Evolutionary conservation across 192 early-diverging fungal genomes (phyloP), one percentile per base, ranked within the genome.

Genomic region (Geranomyces michiganensis): DNA sequence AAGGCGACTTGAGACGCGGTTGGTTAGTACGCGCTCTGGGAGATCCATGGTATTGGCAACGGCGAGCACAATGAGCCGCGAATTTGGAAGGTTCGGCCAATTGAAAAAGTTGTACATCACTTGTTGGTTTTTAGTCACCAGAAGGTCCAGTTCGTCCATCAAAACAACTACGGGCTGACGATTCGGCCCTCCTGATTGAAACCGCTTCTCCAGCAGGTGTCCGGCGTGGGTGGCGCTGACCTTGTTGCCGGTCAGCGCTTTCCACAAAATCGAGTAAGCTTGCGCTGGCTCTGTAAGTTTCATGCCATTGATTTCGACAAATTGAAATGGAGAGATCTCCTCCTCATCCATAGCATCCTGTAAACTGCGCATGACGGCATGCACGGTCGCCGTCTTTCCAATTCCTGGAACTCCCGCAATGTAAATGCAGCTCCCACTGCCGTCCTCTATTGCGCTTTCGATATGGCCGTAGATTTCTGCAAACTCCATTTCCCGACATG

Each of bases 91-190:
- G 49, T 89, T 92, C 19, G 97, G 95, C 96, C 96, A 99, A 55
- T 98, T 93, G 67, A 99, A 97, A 70, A 99, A 94, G 75, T 98
- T 99, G 80, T 97, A 98, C 84, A 99, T 92, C 49, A 99, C 91
- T 1, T 86, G 85, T 70, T 97, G 96, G 56, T 92, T 93, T 67
- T 91, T 90, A 0, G 94, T 95, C 7, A 96, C 92, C 22, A 99
- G 78, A 13, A 97, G 75, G 76, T 99, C 97, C 46, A 99, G 82
- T 78, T 99, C 97, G 73, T 99, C 97, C 86, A 99, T 92, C 53
- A 99, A 72, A 1, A 98, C 91, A 6, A 99, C 91, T 78, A 72
- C 76, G 51, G 85, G 84, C 48, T 77, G 67, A 10, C 82, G 71
- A 21, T 79, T 49, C 29, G 83, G 78, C 8, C 72, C 68, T 24